Conservation (phyloP, 805 yeast genomes). For the Teunomyces cretensis region DNA sequence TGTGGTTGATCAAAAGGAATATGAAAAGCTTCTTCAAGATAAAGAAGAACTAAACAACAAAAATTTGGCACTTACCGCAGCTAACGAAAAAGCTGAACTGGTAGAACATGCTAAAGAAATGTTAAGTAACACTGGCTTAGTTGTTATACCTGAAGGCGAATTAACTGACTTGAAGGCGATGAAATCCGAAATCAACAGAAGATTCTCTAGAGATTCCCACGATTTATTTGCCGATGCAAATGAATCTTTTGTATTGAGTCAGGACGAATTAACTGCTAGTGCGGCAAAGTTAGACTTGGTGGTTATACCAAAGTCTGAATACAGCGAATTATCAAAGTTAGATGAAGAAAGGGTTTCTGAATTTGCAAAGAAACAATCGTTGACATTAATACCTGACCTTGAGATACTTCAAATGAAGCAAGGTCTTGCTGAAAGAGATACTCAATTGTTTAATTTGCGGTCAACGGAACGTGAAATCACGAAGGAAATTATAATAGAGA, state of each 20-base stretch:
- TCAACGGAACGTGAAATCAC: constrained; percentile 10
- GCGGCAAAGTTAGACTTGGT: constrained; percentile 28
- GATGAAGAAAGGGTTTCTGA: constrained; percentile 16
- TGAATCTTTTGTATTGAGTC: constrained; percentile 26
- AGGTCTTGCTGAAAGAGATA: constrained; percentile 29
- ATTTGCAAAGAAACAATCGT: constrained; percentile 19
- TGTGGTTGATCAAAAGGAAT: constrained; percentile 14
- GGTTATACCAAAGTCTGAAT: constrained; percentile 20
- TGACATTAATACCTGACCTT: constrained; percentile 26
- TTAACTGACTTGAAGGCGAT: constrained; percentile 5
- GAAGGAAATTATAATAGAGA: constrained; percentile 22
- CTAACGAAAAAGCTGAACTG: constrained; percentile 3
- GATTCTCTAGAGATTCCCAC: neutral
- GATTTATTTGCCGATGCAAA: constrained; percentile 26
- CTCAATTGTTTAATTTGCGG: constrained; percentile 23
- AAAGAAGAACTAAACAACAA: neutral
- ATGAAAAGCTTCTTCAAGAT: constrained; percentile 4
- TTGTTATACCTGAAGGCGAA: constrained; percentile 9
- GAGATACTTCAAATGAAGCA: constrained; percentile 18
- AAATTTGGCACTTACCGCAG: neutral
- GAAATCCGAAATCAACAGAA: neutral
- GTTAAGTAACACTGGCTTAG: constrained; percentile 6
- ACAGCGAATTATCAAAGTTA: constrained; percentile 14
- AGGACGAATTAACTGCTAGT: constrained; percentile 24
- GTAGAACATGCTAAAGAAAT: constrained; percentile 4